A percentile compares a stretch with the other conserved stretches of the same genome.
These are phyloP conservation scores for Pseudogymnoascus pannorum DNA, from an alignment of 2,329 filamentous ascomycete genomes.

Conservation along the genomic window DNA sequence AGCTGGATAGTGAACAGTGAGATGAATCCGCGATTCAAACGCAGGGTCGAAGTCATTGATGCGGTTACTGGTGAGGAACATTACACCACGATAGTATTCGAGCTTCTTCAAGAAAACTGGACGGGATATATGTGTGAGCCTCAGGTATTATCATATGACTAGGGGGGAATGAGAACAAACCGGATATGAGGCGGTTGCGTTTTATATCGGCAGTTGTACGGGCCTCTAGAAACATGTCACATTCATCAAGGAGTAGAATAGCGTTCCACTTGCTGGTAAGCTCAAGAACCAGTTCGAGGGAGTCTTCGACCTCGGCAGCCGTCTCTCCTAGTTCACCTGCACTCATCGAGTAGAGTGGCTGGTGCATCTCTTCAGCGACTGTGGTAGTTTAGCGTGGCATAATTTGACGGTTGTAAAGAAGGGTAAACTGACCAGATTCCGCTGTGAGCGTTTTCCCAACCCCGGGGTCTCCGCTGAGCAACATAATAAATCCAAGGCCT, in stretches of 20 bases:
- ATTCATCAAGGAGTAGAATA: slow-evolving; percentile 65
- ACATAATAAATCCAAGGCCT: slow-evolving; percentile 19
- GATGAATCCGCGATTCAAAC: slow-evolving; percentile 30
- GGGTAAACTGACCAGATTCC: slow-evolving; percentile 46
- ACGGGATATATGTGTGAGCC: neutral
- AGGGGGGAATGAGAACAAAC: neutral
- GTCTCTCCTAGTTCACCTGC: slow-evolving; percentile 65
- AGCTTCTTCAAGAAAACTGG: slow-evolving; percentile 30
- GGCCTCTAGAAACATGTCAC: slow-evolving; percentile 48
- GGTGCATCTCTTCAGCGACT: slow-evolving; percentile 40
- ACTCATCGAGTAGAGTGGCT: slow-evolving; percentile 42
- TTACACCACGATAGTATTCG: slow-evolving; percentile 34
- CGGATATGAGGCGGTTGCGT: slow-evolving; percentile 34
- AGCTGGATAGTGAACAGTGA: slow-evolving; percentile 23
- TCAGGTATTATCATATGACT: neutral
- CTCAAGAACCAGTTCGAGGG: slow-evolving; percentile 59
- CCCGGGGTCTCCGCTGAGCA: slow-evolving; percentile 43
- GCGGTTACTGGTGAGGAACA: slow-evolving; percentile 34
- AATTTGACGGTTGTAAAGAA: neutral
- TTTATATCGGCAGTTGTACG: slow-evolving; percentile 28
- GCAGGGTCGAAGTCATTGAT: slow-evolving; percentile 29
- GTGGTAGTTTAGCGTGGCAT: neutral
- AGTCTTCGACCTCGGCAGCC: slow-evolving; percentile 55
- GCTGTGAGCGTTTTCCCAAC: slow-evolving; percentile 61
- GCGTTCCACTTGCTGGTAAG: slow-evolving; percentile 68